Evolutionary conservation across 805 yeast species (phyloP).

Genomic region (Starmerella geochares): DNA sequence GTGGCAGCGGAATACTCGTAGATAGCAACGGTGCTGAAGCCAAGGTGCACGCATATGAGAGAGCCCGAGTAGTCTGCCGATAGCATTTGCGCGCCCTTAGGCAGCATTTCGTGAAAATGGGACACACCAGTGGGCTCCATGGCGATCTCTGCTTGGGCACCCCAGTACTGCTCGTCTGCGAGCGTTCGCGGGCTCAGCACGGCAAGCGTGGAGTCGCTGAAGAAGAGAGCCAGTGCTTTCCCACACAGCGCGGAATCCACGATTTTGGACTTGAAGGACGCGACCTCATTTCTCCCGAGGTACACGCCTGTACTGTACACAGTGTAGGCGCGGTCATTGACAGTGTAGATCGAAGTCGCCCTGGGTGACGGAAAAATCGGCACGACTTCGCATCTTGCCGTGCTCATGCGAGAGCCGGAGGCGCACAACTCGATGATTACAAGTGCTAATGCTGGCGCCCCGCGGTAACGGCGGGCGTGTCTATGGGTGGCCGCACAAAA

Average conservation of each 20-base stretch:
- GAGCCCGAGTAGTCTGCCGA: slow-evolving; percentile 2
- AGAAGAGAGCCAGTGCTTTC: not conserved
- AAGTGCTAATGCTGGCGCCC: not conserved
- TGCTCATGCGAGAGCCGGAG: not conserved
- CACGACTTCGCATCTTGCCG: not conserved
- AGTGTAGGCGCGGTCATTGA: not conserved
- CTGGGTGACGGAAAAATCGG: not conserved
- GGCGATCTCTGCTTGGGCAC: not conserved
- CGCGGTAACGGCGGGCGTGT: not conserved
- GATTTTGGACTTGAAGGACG: not conserved
- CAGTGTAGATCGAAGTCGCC: not conserved
- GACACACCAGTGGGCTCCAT: not conserved
- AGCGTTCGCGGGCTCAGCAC: not conserved
- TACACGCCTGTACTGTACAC: not conserved
- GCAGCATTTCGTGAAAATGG: not conserved
- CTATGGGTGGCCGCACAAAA: too few relatives aligned
- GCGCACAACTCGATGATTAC: not conserved
- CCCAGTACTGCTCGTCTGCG: not conserved
- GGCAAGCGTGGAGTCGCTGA: not conserved
- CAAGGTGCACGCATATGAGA: not conserved
- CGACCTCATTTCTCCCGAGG: not conserved
- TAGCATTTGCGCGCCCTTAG: not conserved
- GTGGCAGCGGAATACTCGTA: not conserved
- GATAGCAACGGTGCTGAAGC: not conserved
- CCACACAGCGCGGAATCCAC: not conserved